Evolutionary conservation across 139 green algal genomes (phyloP).

Genomic region (Parachlorella kessleri): DNA sequence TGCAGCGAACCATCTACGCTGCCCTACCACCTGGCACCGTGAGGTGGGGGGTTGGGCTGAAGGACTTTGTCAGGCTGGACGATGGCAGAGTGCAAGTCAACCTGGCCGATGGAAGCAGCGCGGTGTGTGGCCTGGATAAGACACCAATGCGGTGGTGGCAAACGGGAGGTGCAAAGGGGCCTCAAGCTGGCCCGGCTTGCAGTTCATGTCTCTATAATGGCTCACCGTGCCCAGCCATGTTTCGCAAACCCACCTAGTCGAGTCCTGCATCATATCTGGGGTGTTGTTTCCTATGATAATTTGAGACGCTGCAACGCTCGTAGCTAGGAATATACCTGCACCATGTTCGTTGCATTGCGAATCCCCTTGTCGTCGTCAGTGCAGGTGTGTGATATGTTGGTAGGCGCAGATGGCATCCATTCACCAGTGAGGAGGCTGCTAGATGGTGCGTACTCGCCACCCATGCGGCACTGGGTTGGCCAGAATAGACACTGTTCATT

Average conservation of each 20-base stretch:
- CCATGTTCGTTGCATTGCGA: no score
- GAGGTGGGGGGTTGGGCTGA: background rate
- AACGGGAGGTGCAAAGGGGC: no score
- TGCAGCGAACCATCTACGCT: slow-evolving; percentile 1
- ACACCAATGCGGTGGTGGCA: no score
- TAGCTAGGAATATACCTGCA: no score
- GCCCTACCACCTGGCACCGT: background rate
- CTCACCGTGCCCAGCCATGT: background rate
- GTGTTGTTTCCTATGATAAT: no score
- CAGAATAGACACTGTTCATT: no score
- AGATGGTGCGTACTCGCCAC: background rate
- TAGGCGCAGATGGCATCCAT: slow-evolving; percentile 3
- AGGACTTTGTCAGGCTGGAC: background rate
- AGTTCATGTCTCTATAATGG: background rate
- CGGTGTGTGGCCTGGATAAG: background rate
- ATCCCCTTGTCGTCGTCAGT: background rate
- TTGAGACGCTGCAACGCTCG: no score
- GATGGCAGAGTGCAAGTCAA: background rate
- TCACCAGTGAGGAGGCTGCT: background rate
- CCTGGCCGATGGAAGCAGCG: background rate
- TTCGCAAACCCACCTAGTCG: background rate
- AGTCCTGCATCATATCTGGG: background rate
- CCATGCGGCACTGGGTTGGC: no score
- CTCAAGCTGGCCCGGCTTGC: no score
- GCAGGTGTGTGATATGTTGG: background rate